Percentiles rank a stretch among this genome's conserved stretches.
These are phyloP conservation scores for Penicillium robsamsonii DNA, from an alignment of 495 filamentous ascomycete species.

Conservation along the genomic window DNA sequence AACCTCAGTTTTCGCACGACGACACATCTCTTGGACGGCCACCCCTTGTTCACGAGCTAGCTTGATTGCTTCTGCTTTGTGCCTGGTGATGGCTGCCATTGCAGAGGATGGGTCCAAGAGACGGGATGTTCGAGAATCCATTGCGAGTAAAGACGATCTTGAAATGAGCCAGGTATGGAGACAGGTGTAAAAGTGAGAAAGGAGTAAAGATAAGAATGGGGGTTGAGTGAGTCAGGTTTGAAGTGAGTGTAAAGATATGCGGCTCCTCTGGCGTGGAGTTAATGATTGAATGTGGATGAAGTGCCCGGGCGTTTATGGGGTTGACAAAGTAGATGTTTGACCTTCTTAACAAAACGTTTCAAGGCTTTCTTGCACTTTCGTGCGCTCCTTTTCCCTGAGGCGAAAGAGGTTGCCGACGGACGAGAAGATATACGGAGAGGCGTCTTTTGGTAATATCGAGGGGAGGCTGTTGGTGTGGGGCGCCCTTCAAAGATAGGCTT, in stretches of 20 bases:
- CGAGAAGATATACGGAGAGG: background rate
- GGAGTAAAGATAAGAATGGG: too few species aligned
- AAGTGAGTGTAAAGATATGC: background rate
- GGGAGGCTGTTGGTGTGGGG: background rate
- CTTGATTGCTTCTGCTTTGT: constrained; percentile 49
- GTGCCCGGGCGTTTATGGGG: background rate
- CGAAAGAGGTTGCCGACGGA: background rate
- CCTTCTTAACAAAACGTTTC: background rate
- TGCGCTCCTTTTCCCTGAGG: background rate
- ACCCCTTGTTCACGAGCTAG: constrained; percentile 49
- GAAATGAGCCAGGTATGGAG: background rate
- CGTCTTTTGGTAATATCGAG: background rate
- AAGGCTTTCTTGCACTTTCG: background rate
- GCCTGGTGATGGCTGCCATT: constrained; percentile 48
- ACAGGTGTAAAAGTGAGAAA: background rate
- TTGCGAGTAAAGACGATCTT: constrained; percentile 11
- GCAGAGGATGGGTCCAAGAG: constrained; percentile 47
- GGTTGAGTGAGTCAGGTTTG: too few species aligned
- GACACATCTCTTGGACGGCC: constrained; percentile 50
- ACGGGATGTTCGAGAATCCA: constrained; percentile 35
- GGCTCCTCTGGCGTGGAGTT: background rate
- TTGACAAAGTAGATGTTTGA: background rate
- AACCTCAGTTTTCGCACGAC: constrained; percentile 43
- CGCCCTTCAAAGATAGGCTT: background rate
- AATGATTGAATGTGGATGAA: background rate